Evolutionary conservation across 75 land plant genomes (phyloP).

Genomic region (Chamaecyparis obtusa): DNA sequence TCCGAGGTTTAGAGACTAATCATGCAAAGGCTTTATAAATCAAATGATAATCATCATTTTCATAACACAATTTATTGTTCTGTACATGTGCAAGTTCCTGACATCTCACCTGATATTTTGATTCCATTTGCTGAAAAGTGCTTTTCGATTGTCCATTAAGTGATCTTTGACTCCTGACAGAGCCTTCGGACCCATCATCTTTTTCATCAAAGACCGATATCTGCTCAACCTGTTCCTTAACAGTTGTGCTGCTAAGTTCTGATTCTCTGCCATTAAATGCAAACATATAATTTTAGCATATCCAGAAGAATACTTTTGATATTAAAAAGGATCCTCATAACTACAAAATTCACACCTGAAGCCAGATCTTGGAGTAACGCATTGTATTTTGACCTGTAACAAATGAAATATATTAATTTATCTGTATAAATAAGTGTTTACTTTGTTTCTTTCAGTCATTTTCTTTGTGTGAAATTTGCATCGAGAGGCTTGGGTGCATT

Average conservation of each 20-base stretch:
- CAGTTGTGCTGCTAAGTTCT: not conserved
- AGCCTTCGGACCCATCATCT: not conserved
- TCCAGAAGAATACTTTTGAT: not conserved
- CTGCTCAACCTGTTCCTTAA: not conserved
- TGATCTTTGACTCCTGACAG: not conserved
- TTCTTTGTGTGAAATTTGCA: not conserved
- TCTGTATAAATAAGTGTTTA: not conserved
- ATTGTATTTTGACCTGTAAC: constrained; percentile 74
- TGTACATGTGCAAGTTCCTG: not conserved
- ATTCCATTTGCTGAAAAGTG: not conserved
- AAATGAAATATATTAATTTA: not conserved
- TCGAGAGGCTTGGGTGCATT: not conserved
- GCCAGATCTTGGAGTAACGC: constrained; percentile 54
- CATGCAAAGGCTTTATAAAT: not conserved
- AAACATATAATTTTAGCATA: not conserved
- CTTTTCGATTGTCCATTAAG: not conserved
- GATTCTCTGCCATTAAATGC: not conserved
- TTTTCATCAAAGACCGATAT: not conserved
- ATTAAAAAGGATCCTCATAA: not conserved
- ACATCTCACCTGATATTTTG: constrained; percentile 3
- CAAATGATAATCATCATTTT: not conserved
- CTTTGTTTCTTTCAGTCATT: not conserved
- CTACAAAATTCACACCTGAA: constrained; percentile 31
- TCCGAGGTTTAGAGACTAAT: not conserved
- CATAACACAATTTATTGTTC: not conserved